Evolutionary conservation across 768 basidiomycete genomes (phyloP), one percentile per base, ranked within the genome.

Genomic region (Lactarius evosmus): DNA sequence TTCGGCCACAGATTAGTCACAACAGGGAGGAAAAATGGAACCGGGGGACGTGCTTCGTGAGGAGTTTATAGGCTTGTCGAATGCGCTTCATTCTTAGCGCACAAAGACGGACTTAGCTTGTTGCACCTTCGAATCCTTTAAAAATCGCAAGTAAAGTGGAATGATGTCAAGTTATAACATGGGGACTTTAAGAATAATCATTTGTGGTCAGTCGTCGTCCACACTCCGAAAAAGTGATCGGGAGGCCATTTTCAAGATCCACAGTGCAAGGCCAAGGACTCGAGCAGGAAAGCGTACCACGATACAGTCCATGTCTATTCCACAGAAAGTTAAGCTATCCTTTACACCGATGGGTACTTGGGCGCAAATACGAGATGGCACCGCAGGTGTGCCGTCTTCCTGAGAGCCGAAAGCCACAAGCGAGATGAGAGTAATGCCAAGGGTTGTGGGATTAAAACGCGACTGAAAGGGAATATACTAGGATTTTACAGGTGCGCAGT

Each of bases 41-140:
- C 12, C 22, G 5, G 44, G 22, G 54, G 32, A 61, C 64, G 5
- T 61, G 40, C 64, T 52, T 61, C 40, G 53, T 25, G 16, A 65
- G 6, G 32, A 56, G 5, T 11, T 16, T 61, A 36, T 14, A 52
- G 25, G 55, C 64, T 61, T 52, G 55, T 56, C 64, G 36, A 30
- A 65, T 32, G 27, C 40, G 60, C 30, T 38, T 56, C 64, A 65
- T 65, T 19, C 19, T 41, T 41, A 7, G 25, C 33, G 14, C 46
- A 32, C 25, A 17, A 16, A 19, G 27, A 22, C 38, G 49, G 29
- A 51, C 44, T 38, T 17, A 25, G 46, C 19, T 8, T 14, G n/a
- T 38, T 22, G 29, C 29, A 22, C 32, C 33, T 6, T 38, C 27
- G 22, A 22, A 14, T 12, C 3, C 25, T 33, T 30, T 41, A 50